Evolutionary conservation across 345 rosid species (phyloP), one percentile per base, ranked within the genome.

Genomic region (Viola odorata): DNA sequence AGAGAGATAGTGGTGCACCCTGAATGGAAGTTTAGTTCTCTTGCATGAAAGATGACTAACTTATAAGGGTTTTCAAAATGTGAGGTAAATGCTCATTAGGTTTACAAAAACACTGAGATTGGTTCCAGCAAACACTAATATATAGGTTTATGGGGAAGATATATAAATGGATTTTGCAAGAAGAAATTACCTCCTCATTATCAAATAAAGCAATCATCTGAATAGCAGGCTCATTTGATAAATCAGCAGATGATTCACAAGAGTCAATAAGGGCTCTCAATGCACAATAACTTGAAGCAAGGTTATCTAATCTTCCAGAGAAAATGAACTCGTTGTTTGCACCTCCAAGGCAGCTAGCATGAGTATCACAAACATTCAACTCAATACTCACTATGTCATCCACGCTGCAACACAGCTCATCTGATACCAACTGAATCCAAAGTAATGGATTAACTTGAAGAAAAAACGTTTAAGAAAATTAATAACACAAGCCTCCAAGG

Each of bases 271-370:
- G 85, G 64, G 96, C 96, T 79, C 91, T 80, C 75, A 87, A 71
- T 56, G 94, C 94, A 57, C 96, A 92, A 74, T 77, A 92, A 67
- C 96, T 84, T 9, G 96, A 89, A 66, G 96, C 94, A 60, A 92
- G 98, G 77, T 92, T 89, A 68, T 92, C 96, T 55, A 92, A 72
- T 78, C 98, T 87, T 73, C 98, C 98, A 54, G 98, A 92, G 69
- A 85, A 89, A 23, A 92, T 89, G 65, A 92, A 92, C 56, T 92
- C 96, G 60, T 87, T 73, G 69, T 79, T 87, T 62, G 83, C 96
- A 50, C 98, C 98, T 68, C 96, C 98, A 66, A 89, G 94, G 81
- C 96, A 87, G 78, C 98, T 89, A 53, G 96, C 85, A 78, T 92
- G 98, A 44, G 96, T 92, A 73, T 92, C 96, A 59, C 96, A 92